Evolutionary conservation across 257 asterid species (phyloP).

Genomic region (Perilla frutescens): DNA sequence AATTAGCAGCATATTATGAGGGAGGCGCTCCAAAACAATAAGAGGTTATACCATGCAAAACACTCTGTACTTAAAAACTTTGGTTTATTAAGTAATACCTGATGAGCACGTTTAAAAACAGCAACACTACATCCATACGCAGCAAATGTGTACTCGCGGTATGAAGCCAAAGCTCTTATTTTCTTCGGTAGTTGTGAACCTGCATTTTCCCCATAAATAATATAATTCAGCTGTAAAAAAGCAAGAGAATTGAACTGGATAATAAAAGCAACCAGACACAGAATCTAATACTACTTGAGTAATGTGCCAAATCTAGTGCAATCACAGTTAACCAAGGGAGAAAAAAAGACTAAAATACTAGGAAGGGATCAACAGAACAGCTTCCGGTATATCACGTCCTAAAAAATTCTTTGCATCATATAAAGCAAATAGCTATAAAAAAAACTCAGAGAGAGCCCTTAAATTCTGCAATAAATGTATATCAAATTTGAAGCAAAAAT

Average conservation of each 20-base stretch:
- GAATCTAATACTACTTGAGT: slow-evolving; percentile 13
- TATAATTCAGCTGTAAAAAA: neutral
- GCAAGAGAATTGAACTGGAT: neutral
- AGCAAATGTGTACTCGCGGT: slow-evolving; percentile 88
- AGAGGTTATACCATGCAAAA: neutral
- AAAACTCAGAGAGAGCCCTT: too few relatives aligned
- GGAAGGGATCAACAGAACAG: neutral
- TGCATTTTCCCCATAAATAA: slow-evolving; percentile 38
- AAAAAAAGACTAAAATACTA: neutral
- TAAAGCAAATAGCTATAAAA: too few relatives aligned
- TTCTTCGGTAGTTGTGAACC: slow-evolving; percentile 94
- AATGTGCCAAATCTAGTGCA: neutral
- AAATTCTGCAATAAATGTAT: neutral
- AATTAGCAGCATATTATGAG: neutral
- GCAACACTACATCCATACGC: slow-evolving; percentile 80
- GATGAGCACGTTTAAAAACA: slow-evolving; percentile 86
- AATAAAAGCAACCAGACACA: slow-evolving; percentile 1
- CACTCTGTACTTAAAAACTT: neutral
- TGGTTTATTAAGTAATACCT: slow-evolving; percentile 46
- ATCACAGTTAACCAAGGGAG: neutral
- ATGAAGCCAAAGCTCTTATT: slow-evolving; percentile 88
- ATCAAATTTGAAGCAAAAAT: neutral
- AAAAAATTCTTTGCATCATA: too few relatives aligned
- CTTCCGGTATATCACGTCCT: neutral
- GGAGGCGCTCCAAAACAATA: neutral